Evolutionary conservation across 768 basidiomycete species (phyloP).

Genomic region (Tricholoma matsutake): DNA sequence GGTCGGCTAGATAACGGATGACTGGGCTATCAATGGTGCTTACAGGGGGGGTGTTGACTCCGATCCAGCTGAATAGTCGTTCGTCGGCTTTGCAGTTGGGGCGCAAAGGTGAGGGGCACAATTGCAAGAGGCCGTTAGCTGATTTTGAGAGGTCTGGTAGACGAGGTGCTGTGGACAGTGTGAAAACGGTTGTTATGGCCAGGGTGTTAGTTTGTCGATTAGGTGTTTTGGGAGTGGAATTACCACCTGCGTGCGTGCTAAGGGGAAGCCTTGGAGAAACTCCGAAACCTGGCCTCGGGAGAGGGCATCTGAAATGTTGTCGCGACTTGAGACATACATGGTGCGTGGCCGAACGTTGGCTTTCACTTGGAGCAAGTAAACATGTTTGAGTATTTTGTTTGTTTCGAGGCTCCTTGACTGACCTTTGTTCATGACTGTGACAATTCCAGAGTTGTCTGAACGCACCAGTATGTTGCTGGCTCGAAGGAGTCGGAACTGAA

Average conservation of each 20-base stretch:
- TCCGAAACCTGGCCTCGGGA: too few species aligned
- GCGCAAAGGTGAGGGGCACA: conserved; percentile 17
- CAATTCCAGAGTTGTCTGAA: too few species aligned
- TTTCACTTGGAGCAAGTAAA: too few species aligned
- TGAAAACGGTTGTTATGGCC: background rate
- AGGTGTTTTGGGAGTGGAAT: background rate
- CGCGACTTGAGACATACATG: background rate
- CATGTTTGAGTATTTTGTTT: too few species aligned
- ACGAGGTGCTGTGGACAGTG: background rate
- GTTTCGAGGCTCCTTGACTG: too few species aligned
- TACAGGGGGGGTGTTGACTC: conserved; percentile 26
- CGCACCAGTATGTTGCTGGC: background rate
- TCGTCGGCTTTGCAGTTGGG: conserved; percentile 22
- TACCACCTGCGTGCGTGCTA: background rate
- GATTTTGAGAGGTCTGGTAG: background rate
- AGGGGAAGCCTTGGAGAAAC: background rate
- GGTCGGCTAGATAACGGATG: background rate
- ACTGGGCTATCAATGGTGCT: conserved; percentile 3
- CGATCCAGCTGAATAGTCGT: conserved; percentile 30
- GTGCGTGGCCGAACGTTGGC: background rate
- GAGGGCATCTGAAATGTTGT: background rate
- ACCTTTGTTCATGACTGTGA: too few species aligned
- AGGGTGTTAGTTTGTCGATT: background rate
- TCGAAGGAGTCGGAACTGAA: background rate
- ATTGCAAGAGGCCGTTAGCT: conserved; percentile 1